A percentile compares a stretch with the other conserved stretches of the same genome.
Evolutionary conservation across 805 yeast genomes (phyloP).

Genomic region (Candida verbasci): DNA sequence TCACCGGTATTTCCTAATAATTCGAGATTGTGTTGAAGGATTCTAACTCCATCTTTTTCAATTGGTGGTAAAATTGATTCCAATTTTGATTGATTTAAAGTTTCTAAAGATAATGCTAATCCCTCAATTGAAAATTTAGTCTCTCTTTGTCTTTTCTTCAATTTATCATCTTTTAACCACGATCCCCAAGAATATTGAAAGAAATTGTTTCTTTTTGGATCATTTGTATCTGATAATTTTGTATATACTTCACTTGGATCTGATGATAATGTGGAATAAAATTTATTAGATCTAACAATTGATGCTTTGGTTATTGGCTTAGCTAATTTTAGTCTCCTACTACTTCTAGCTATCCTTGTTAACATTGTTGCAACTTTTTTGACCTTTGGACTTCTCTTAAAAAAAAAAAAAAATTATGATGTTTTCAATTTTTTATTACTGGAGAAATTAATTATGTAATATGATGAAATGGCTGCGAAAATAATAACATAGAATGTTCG

Average conservation of each 20-base stretch:
- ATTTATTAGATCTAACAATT: too few species aligned
- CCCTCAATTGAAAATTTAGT: constrained; percentile 85
- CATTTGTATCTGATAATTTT: constrained; percentile 53
- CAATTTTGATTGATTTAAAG: constrained; percentile 9
- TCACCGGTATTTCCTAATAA: constrained; percentile 45
- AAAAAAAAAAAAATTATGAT: background rate
- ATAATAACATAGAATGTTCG: too few species aligned
- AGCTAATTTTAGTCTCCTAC: too few species aligned
- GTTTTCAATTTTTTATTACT: background rate
- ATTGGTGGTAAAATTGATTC: background rate
- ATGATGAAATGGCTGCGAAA: too few species aligned
- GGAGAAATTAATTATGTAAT: too few species aligned
- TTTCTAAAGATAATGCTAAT: constrained; percentile 48
- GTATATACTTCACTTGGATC: constrained; percentile 45
- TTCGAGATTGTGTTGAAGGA: constrained; percentile 47
- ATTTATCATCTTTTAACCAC: constrained; percentile 78
- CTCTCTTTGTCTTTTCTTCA: constrained; percentile 69
- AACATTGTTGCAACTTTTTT: too few species aligned
- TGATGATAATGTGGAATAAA: constrained; percentile 2
- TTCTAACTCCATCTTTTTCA: constrained; percentile 27
- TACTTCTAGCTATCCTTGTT: too few species aligned
- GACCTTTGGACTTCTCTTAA: too few species aligned
- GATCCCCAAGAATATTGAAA: constrained; percentile 94
- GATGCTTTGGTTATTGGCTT: too few species aligned
- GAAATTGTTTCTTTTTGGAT: constrained; percentile 66